These are phyloP conservation scores for Leccinum subtestaceum DNA, from an alignment of 768 basidiomycete genomes.

Conservation along the genomic window DNA sequence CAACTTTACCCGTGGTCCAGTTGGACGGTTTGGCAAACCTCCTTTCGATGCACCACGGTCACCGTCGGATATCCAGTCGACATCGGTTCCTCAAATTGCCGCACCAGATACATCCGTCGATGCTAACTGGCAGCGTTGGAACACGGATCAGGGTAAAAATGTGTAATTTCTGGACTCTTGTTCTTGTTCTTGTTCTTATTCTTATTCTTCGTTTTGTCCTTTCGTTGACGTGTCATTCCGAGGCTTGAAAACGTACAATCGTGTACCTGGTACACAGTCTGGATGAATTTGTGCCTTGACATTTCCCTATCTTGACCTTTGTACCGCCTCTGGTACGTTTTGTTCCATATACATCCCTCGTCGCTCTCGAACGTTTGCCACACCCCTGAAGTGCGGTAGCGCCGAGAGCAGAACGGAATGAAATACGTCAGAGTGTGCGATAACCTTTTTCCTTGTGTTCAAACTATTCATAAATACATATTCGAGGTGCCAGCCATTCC, in stretches of 20 bases:
- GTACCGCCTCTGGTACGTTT: not conserved
- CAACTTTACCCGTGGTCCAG: slow-evolving; percentile 18
- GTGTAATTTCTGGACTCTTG: not conserved
- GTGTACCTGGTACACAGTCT: not conserved
- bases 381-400: not conserved
- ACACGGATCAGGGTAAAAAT: slow-evolving; percentile 9
- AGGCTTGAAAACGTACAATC: not conserved
- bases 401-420: not conserved
- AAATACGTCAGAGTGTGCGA: not conserved
- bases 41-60: slow-evolving; percentile 18
- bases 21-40: slow-evolving; percentile 20
- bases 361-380: not conserved
- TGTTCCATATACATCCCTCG: not conserved
- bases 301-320: not conserved
- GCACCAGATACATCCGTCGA: slow-evolving; percentile 12
- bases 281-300: not conserved
- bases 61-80: slow-evolving; percentile 16
- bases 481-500: not conserved
- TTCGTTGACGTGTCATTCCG: not conserved
- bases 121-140: slow-evolving; percentile 21
- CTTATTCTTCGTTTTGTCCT: slow-evolving; percentile 14
- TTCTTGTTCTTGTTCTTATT: not conserved
- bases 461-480: not conserved
- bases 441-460: not conserved
- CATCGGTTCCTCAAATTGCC: slow-evolving; percentile 6